phyloP scores from a whole-genome alignment of 2,329 filamentous ascomycete species.

The Arthroderma sp. region DNA sequence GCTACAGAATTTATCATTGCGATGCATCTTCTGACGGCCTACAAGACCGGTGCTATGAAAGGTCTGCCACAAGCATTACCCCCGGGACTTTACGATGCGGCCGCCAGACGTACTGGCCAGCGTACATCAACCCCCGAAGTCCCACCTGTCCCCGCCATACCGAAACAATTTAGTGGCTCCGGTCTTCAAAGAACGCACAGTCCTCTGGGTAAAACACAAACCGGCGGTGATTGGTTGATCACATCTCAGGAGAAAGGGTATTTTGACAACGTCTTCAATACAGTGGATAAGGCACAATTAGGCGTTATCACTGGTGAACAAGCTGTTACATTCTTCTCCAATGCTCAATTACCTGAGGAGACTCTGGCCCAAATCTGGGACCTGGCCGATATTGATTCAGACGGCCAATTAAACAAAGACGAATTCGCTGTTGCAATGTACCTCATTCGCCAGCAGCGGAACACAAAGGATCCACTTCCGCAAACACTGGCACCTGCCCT shows the following conservation, averaged over 20 bases:
- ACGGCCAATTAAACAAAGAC: conserved; percentile 71
- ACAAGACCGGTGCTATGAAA: conserved; percentile 70
- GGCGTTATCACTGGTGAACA: conserved; percentile 89
- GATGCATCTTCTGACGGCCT: conserved; percentile 90
- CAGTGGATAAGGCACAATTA: conserved; percentile 64
- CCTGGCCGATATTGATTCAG: conserved; percentile 82
- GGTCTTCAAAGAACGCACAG: conserved; percentile 46
- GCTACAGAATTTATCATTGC: conserved; percentile 92
- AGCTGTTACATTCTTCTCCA: conserved; percentile 84
- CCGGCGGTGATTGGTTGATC: conserved; percentile 66
- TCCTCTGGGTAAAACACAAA: conserved; percentile 42
- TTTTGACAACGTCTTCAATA: conserved; percentile 76
- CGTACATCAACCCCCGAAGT: conserved; percentile 34
- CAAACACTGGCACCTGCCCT: conserved; percentile 65
- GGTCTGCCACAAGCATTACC: conserved; percentile 69
- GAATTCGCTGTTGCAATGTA: conserved; percentile 98
- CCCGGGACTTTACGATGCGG: conserved; percentile 78
- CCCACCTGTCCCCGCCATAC: conserved; percentile 54
- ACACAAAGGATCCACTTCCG: conserved; percentile 58
- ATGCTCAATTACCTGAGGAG: conserved; percentile 81
- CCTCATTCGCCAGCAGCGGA: conserved; percentile 79
- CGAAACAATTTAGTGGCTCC: conserved; percentile 66
- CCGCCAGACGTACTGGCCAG: conserved; percentile 52
- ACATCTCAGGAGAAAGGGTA: conserved; percentile 70
- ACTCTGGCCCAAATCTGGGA: conserved; percentile 93